Evolutionary conservation across 1,284 basidiomycete genomes (phyloP).

Genomic region (Acaromyces ingoldii): DNA sequence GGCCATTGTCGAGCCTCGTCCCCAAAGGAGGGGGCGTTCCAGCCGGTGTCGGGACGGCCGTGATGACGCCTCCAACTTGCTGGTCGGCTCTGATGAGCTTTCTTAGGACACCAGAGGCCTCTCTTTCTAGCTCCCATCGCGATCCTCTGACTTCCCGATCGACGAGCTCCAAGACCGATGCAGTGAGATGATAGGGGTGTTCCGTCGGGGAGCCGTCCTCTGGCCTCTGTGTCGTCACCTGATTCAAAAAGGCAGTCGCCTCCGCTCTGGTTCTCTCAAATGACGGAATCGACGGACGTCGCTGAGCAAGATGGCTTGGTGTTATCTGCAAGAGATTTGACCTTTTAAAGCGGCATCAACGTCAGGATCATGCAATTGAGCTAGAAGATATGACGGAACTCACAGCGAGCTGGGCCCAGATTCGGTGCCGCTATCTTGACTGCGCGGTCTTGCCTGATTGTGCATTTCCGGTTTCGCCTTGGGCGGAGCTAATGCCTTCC

Average conservation of each 20-base stretch:
- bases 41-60: too few relatives aligned
- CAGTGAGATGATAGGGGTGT: constrained; percentile 27
- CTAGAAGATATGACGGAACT: too few relatives aligned
- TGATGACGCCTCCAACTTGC: too few relatives aligned
- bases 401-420: constrained; percentile 16
- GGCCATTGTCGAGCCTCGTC: too few relatives aligned
- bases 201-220: constrained; percentile 24
- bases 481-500: constrained; percentile 25
- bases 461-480: constrained; percentile 1
- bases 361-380: too few relatives aligned
- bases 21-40: too few relatives aligned
- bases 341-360: too few relatives aligned
- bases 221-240: constrained; percentile 12
- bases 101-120: constrained; percentile 31
- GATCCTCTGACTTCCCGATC: constrained; percentile 27
- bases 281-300: too few relatives aligned
- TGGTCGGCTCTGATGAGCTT: too few relatives aligned
- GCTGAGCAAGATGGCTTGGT: too few relatives aligned
- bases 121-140: constrained; percentile 34
- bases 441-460: constrained; percentile 4
- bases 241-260: background rate
- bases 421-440: constrained; percentile 5
- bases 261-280: constrained; percentile 3
- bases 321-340: too few relatives aligned
- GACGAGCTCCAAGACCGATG: constrained; percentile 30